Conservation (phyloP, 2,329 filamentous ascomycete genomes). For the Myriangium duriaei region DNA sequence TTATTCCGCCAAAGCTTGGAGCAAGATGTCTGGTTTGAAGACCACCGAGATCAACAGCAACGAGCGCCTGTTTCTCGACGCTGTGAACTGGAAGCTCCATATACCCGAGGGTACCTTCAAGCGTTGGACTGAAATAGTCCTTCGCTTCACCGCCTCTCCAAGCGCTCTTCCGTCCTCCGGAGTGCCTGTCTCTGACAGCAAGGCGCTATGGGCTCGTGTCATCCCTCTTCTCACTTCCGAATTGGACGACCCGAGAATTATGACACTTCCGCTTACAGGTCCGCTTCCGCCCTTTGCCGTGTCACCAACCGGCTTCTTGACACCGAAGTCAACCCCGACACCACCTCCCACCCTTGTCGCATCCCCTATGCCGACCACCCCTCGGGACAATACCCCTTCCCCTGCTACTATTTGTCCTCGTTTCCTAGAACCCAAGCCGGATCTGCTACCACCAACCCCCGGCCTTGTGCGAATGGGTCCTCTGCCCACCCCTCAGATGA, state of each 20-base stretch:
- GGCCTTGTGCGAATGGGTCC: slow-evolving; percentile 41
- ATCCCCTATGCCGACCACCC: slow-evolving; percentile 16
- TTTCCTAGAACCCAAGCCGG: slow-evolving; percentile 39
- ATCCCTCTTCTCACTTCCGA: slow-evolving; percentile 46
- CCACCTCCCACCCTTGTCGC: slow-evolving; percentile 7
- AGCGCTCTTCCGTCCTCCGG: slow-evolving; percentile 20
- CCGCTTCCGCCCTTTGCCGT: neutral
- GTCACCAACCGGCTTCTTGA: neutral
- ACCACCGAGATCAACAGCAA: slow-evolving; percentile 93
- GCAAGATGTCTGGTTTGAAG: slow-evolving; percentile 94
- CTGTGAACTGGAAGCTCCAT: slow-evolving; percentile 90
- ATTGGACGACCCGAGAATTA: slow-evolving; percentile 30
- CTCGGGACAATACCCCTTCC: slow-evolving; percentile 32
- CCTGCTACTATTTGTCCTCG: slow-evolving; percentile 30
- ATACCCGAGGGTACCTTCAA: slow-evolving; percentile 82
- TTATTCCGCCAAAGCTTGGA: slow-evolving; percentile 95
- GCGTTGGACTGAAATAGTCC: slow-evolving; percentile 84
- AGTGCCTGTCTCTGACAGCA: slow-evolving; percentile 13
- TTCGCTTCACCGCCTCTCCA: slow-evolving; percentile 60
- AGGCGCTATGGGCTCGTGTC: slow-evolving; percentile 31
- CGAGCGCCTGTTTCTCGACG: slow-evolving; percentile 79
- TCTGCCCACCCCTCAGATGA: slow-evolving; percentile 50
- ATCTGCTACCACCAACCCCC: slow-evolving; percentile 40
- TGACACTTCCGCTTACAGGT: slow-evolving; percentile 3
- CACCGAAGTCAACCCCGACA: slow-evolving; percentile 1